A percentile compares a stretch with the other conserved stretches of the same genome.
Evolutionary conservation across 2,329 filamentous ascomycete genomes (phyloP).

Genomic region (Nannizziopsis arthrosporioides): DNA sequence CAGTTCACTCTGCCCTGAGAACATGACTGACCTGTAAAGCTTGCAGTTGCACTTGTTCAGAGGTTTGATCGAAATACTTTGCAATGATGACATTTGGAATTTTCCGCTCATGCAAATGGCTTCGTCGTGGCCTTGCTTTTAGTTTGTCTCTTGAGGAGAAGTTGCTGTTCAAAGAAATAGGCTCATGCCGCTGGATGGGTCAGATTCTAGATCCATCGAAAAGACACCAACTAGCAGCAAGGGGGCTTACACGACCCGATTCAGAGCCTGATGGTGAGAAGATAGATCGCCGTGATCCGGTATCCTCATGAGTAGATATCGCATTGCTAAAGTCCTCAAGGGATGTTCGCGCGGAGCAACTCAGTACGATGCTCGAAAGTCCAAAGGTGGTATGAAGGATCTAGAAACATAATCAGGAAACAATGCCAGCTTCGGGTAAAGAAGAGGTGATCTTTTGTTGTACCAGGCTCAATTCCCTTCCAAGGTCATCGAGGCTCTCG

Average conservation of each 20-base stretch:
- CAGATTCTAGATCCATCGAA: background rate
- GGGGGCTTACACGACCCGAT: slow-evolving; percentile 17
- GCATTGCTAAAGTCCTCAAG: slow-evolving; percentile 68
- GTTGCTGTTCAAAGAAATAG: slow-evolving; percentile 16
- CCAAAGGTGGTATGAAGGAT: slow-evolving; percentile 61
- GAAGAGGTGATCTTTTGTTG: background rate
- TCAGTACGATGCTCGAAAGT: slow-evolving; percentile 55
- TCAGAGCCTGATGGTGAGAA: slow-evolving; percentile 14
- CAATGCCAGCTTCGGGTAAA: background rate
- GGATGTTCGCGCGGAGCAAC: slow-evolving; percentile 61
- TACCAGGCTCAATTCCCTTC: slow-evolving; percentile 62
- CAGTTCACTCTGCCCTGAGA: too few species aligned
- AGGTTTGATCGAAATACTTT: slow-evolving; percentile 62
- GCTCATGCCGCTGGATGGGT: background rate
- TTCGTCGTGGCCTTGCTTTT: slow-evolving; percentile 21
- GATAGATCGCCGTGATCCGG: background rate
- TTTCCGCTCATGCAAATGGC: slow-evolving; percentile 37
- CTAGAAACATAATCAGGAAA: slow-evolving; percentile 30
- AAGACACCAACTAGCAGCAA: background rate
- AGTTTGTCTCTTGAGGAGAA: slow-evolving; percentile 15
- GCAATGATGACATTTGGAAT: slow-evolving; percentile 78
- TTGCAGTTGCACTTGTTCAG: slow-evolving; percentile 71
- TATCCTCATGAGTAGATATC: slow-evolving; percentile 43
- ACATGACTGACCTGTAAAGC: slow-evolving; percentile 43
- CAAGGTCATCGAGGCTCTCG: slow-evolving; percentile 53